Percentiles rank a stretch among this genome's conserved stretches.
Conservation (phyloP, 2,329 filamentous ascomycete genomes). For the Uncinocarpus reesii region DNA sequence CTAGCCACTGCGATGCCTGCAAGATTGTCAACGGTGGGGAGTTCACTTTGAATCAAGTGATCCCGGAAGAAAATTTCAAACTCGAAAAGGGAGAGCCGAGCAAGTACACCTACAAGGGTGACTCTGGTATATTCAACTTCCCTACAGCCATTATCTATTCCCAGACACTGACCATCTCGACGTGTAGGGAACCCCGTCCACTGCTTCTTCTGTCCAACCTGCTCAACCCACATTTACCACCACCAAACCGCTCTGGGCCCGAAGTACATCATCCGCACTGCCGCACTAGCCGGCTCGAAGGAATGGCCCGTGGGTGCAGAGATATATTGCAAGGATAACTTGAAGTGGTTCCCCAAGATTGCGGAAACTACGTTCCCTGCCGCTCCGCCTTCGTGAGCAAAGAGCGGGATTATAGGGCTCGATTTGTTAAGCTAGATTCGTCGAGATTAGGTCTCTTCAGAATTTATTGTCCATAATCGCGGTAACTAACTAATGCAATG, state of each 20-base stretch:
- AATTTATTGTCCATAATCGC: no score
- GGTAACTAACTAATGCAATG: no score
- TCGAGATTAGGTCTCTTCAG: no score
- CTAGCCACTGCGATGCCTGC: conserved; percentile 50
- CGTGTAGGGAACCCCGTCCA: conserved; percentile 42
- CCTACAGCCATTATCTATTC: neutral
- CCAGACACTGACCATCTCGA: neutral
- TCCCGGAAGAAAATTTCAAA: conserved; percentile 41
- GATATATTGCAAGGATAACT: conserved; percentile 45
- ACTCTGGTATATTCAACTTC: conserved; percentile 35
- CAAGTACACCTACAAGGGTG: conserved; percentile 47
- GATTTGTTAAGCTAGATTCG: neutral
- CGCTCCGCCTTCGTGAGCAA: conserved; percentile 28
- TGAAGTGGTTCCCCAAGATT: conserved; percentile 45
- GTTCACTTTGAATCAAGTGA: conserved; percentile 47
- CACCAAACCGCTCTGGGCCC: conserved; percentile 44
- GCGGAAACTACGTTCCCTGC: conserved; percentile 35
- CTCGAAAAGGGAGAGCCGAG: conserved; percentile 44
- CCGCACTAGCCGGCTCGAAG: conserved; percentile 39
- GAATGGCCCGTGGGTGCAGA: conserved; percentile 43
- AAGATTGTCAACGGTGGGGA: conserved; percentile 43
- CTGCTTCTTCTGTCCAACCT: conserved; percentile 50
- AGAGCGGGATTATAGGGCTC: neutral
- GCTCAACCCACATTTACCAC: conserved; percentile 47
- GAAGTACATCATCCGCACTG: conserved; percentile 45